These are phyloP conservation scores for Parietaria judaica DNA, from an alignment of 306 rosid species.

Conservation along the genomic window DNA sequence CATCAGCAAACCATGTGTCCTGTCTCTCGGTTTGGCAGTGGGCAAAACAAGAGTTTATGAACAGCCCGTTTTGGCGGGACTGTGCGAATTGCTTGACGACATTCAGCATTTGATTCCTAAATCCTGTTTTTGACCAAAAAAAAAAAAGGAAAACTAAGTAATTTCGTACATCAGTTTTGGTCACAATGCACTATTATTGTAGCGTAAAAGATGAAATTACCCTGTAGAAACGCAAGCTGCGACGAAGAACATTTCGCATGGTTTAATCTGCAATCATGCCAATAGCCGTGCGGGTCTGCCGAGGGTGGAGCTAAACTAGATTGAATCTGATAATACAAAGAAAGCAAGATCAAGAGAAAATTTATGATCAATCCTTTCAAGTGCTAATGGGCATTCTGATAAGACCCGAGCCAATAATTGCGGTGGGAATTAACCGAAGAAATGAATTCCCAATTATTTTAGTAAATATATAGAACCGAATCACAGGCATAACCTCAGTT, in stretches of 20 bases:
- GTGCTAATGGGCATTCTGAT: not conserved
- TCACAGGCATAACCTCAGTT: too few relatives aligned
- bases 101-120: constrained; percentile 76
- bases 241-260: constrained; percentile 54
- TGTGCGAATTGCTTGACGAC: constrained; percentile 43
- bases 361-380: constrained; percentile 1
- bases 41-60: constrained; percentile 80
- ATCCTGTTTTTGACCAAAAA: constrained; percentile 37
- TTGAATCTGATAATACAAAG: constrained; percentile 51
- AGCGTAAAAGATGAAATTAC: constrained; percentile 15
- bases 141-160: constrained; percentile 5
- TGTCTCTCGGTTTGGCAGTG: constrained; percentile 95
- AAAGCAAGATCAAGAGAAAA: not conserved
- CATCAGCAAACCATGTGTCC: constrained; percentile 86
- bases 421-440: too few relatives aligned
- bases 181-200: too few relatives aligned
- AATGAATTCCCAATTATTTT: too few relatives aligned
- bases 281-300: constrained; percentile 78
- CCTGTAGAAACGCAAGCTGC: constrained; percentile 76
- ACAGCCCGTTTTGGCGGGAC: constrained; percentile 58
- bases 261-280: constrained; percentile 82
- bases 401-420: too few relatives aligned
- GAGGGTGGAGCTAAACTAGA: constrained; percentile 88
- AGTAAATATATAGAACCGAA: too few relatives aligned
- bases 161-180: not conserved